Percentiles rank a stretch among this genome's conserved stretches.
These are phyloP conservation scores for Candida orba DNA, from an alignment of 805 yeast species.

Conservation along the genomic window DNA sequence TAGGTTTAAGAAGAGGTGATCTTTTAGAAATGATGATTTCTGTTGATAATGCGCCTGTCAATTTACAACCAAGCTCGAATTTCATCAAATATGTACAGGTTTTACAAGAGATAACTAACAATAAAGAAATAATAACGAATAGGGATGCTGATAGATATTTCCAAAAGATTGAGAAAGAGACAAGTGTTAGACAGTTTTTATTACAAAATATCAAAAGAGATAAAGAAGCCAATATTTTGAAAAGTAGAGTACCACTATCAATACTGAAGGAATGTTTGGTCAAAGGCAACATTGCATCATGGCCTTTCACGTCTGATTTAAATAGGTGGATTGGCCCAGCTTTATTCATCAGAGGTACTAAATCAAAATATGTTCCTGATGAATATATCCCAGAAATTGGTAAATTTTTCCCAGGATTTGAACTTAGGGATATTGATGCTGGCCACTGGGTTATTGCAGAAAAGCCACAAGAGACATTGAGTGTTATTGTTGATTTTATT, in stretches of 20 bases:
- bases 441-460: slow-evolving; percentile 95
- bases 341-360: slow-evolving; percentile 71
- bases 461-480: slow-evolving; percentile 70
- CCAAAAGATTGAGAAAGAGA: slow-evolving; percentile 51
- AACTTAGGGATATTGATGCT: slow-evolving; percentile 63
- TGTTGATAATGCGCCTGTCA: slow-evolving; percentile 89
- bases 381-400: slow-evolving; percentile 71
- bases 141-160: slow-evolving; percentile 65
- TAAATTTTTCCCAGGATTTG: slow-evolving; percentile 70
- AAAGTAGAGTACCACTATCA: slow-evolving; percentile 54
- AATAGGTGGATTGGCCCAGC: slow-evolving; percentile 64
- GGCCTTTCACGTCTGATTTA: slow-evolving; percentile 59
- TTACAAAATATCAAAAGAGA: slow-evolving; percentile 57
- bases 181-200: slow-evolving; percentile 67
- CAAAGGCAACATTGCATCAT: slow-evolving; percentile 60
- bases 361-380: slow-evolving; percentile 75
- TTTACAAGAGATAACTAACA: slow-evolving; percentile 49
- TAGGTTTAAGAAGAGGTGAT: slow-evolving; percentile 61
- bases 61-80: slow-evolving; percentile 45
- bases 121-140: slow-evolving; percentile 36
- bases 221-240: slow-evolving; percentile 27
- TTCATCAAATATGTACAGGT: slow-evolving; percentile 65
- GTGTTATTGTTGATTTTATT: slow-evolving; percentile 54
- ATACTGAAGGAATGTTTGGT: slow-evolving; percentile 59
- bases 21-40: slow-evolving; percentile 56